Evolutionary conservation across 2,329 filamentous ascomycete species (phyloP).

Genomic region (Fusarium succisae): DNA sequence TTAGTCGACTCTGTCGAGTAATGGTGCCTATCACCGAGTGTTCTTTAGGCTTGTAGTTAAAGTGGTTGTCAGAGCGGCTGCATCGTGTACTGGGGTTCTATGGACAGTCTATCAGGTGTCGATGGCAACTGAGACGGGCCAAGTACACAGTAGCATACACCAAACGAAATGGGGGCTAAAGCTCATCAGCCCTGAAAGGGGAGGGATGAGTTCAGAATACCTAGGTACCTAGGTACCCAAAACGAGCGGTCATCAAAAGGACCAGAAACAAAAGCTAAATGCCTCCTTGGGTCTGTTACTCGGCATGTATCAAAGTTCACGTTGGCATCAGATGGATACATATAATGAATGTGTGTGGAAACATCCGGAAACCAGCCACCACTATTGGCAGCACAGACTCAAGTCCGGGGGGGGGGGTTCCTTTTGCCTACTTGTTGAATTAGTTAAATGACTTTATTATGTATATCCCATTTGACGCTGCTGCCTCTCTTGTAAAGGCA

Average conservation of each 20-base stretch:
- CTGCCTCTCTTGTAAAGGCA: background rate
- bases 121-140: background rate
- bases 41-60: background rate
- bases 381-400: conserved; percentile 8
- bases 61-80: conserved; percentile 28
- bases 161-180: conserved; percentile 27
- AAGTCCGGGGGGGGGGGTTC: conserved; percentile 12
- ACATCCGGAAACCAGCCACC: conserved; percentile 20
- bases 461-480: background rate
- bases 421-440: background rate
- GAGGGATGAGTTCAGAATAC: conserved; percentile 5
- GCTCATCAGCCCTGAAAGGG: conserved; percentile 20
- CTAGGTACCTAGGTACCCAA: background rate
- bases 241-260: background rate
- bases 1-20: conserved; percentile 8
- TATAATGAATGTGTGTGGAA: background rate
- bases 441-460: background rate
- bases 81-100: conserved; percentile 14
- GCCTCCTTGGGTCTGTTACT: background rate
- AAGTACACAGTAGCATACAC: conserved; percentile 1
- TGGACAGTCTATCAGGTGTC: background rate
- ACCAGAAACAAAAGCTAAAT: conserved; percentile 1
- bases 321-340: background rate
- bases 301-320: conserved; percentile 2
- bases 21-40: background rate